Evolutionary conservation across 805 yeast genomes (phyloP), one percentile per base, ranked within the genome.

Genomic region (Vanderwaltozyma yarrowii): DNA sequence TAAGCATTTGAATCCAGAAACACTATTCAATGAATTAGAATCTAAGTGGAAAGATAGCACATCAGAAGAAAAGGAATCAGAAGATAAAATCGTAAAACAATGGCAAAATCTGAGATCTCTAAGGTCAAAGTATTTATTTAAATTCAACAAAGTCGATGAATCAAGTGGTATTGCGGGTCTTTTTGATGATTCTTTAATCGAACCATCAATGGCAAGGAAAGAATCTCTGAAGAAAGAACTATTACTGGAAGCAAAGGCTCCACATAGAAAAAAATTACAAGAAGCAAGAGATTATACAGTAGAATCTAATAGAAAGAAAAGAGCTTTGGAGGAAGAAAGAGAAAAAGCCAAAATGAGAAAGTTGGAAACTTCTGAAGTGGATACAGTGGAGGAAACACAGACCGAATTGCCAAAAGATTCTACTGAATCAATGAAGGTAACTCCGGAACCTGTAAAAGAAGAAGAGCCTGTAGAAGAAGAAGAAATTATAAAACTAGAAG

Each of bases 21-120:
- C 51, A 5, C 6, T 30, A 12, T 55, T 44, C 30, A 43, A 41
- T 3, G 32, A 40, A 6, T 31, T 56, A 18, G 40, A 40, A 16
- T 40, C 39, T n/a, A 39, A 40, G 2, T 50, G 41, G 43, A 25
- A 26, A 3, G 6, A 13, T 5, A n/a, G 13, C 8, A 16, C n/a
- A 6, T 10, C 6, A 8, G 25, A 27, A 4, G 38, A 35, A 16
- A 17, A 18, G 33, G 3, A 35, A 39, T 8, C 16, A 9, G 52
- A 46, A 12, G 52, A 52, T 16, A 35, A 24, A 14, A 50, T 50
- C 8, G 55, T 58, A 1, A 50, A 45, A 35, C 59, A 55, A 17
- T 71, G 76, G 76, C 65, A 66, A 37, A 64, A 63, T 1, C 44
- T 70, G 30, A 60, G 76, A 37, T 50, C 62, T 4, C 57, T 70